Percentiles rank a stretch among this genome's conserved stretches.
Evolutionary conservation across 176 grass and related monocot species (phyloP).

Genomic region (Bolboschoenus planiculmis): DNA sequence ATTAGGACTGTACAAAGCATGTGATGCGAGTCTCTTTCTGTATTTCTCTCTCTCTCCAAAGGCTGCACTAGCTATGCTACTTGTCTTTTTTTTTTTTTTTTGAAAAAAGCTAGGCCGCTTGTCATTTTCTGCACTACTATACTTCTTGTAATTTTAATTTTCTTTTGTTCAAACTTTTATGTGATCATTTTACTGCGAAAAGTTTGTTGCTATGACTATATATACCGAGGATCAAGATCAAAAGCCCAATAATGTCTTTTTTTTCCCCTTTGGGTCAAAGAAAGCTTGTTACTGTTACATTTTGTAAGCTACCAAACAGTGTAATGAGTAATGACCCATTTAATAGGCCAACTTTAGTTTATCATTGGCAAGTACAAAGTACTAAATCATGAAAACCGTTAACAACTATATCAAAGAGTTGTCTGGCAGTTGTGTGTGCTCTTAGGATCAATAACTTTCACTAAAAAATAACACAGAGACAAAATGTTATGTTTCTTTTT

Average conservation of each 20-base stretch:
- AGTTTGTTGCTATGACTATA: not conserved
- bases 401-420: no score
- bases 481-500: no score
- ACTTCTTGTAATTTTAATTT: not conserved
- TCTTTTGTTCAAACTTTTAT: not conserved
- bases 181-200: not conserved
- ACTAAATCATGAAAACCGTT: not conserved
- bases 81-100: not conserved
- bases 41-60: slow-evolving; percentile 9
- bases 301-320: no score
- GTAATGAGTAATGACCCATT: not conserved
- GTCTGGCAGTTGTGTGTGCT: no score
- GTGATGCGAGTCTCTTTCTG: not conserved
- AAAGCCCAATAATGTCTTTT: not conserved
- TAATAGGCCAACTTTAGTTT: not conserved
- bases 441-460: no score
- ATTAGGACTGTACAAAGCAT: slow-evolving; percentile 8
- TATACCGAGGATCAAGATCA: not conserved
- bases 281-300: not conserved
- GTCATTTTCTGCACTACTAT: not conserved
- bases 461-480: no score
- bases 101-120: not conserved
- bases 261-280: not conserved
- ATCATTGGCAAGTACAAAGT: not conserved
- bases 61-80: not conserved